Percentiles rank a stretch among this genome's conserved stretches.
Evolutionary conservation across 2,329 filamentous ascomycete genomes (phyloP).

Genomic region (Alternaria tenuissima): DNA sequence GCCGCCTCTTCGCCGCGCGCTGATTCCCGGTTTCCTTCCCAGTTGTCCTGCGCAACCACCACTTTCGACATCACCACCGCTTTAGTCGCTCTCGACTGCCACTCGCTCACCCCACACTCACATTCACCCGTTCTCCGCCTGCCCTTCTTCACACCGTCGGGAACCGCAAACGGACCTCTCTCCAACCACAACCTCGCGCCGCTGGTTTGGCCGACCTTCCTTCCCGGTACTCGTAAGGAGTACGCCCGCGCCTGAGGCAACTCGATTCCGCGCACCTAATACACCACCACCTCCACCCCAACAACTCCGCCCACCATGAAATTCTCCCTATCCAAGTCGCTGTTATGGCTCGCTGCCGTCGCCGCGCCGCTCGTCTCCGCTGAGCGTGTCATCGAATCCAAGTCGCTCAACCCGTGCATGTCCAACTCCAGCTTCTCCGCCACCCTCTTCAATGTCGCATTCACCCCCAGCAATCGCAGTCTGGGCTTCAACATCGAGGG

Average conservation of each 20-base stretch:
- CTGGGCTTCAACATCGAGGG: slow-evolving; percentile 79
- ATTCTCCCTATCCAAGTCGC: slow-evolving; percentile 42
- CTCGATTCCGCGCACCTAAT: slow-evolving; percentile 17
- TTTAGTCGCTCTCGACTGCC: slow-evolving; percentile 29
- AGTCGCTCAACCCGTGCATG: slow-evolving; percentile 85
- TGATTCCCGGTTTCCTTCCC: slow-evolving; percentile 45
- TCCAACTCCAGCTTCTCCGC: slow-evolving; percentile 86
- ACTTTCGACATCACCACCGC: slow-evolving; percentile 28
- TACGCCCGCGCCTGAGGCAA: slow-evolving; percentile 33
- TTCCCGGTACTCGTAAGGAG: slow-evolving; percentile 41
- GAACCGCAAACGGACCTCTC: slow-evolving; percentile 12
- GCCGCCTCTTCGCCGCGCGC: slow-evolving; percentile 33
- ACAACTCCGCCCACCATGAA: slow-evolving; percentile 41
- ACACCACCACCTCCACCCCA: slow-evolving; percentile 3
- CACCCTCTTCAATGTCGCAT: slow-evolving; percentile 85
- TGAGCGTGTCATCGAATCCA: slow-evolving; percentile 72
- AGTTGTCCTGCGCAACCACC: slow-evolving; percentile 33
- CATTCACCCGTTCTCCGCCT: slow-evolving; percentile 15
- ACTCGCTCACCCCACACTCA: slow-evolving; percentile 35
- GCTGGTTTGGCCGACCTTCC: slow-evolving; percentile 46
- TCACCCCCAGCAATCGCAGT: slow-evolving; percentile 77
- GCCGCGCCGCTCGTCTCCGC: slow-evolving; percentile 63
- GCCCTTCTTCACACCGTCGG: slow-evolving; percentile 5
- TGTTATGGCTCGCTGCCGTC: slow-evolving; percentile 47
- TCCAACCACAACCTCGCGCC: slow-evolving; percentile 27